These are phyloP conservation scores for Blastobotrys muscicola DNA, from an alignment of 805 yeast genomes.

Conservation along the genomic window DNA sequence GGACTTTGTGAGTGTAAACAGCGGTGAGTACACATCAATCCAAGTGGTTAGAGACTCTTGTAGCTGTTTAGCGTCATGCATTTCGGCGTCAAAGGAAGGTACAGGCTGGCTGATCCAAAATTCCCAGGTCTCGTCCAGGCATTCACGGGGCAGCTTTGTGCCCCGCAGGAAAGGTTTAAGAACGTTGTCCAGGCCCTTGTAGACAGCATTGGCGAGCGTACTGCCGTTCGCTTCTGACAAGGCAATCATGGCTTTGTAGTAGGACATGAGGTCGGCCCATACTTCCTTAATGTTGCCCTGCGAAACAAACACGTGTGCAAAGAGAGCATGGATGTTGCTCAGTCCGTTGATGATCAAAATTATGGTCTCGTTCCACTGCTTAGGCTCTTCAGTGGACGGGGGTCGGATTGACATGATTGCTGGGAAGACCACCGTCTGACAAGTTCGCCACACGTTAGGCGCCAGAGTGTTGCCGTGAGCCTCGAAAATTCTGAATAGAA, in stretches of 20 bases:
- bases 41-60: conserved; percentile 50
- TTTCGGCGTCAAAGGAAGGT: conserved; percentile 12
- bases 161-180: conserved; percentile 26
- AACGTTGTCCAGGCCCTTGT: conserved; percentile 42
- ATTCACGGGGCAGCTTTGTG: conserved; percentile 7
- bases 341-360: conserved; percentile 56
- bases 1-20: conserved; percentile 34
- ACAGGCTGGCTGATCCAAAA: conserved; percentile 33
- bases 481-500: conserved; percentile 73
- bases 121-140: conserved; percentile 19
- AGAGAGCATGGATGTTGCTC: conserved; percentile 48
- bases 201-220: conserved; percentile 36
- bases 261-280: conserved; percentile 52
- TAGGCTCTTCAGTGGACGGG: conserved; percentile 16
- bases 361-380: conserved; percentile 52
- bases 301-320: conserved; percentile 32
- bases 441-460: conserved; percentile 50
- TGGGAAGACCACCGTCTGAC: conserved; percentile 53
- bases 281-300: conserved; percentile 25
- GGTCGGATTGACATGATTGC: conserved; percentile 23
- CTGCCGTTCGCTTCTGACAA: conserved; percentile 27
- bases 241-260: conserved; percentile 29
- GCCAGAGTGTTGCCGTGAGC: conserved; percentile 53
- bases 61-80: conserved; percentile 33
- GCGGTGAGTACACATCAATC: conserved; percentile 42